These are phyloP conservation scores for Pseudogymnoascus sp. DNA, from an alignment of 2,329 filamentous ascomycete species.

Conservation along the genomic window DNA sequence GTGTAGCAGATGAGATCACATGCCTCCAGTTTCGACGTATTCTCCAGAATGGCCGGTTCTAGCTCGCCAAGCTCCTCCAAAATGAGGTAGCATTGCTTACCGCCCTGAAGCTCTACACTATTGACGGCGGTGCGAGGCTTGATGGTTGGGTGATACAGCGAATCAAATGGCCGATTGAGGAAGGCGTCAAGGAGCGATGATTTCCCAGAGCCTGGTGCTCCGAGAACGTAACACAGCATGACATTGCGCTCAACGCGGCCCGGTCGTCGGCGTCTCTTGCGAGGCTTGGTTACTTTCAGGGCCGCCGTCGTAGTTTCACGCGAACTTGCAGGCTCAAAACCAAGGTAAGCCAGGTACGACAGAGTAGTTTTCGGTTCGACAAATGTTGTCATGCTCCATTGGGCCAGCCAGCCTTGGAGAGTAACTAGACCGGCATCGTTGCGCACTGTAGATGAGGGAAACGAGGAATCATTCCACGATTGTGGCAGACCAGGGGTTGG, in stretches of 20 bases:
- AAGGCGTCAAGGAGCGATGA: conserved; percentile 87
- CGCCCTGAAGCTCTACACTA: conserved; percentile 88
- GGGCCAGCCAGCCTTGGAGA: conserved; percentile 92
- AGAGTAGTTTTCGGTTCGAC: conserved; percentile 90
- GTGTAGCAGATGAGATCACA: conserved; percentile 93
- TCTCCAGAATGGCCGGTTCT: conserved; percentile 91
- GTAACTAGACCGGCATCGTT: conserved; percentile 96
- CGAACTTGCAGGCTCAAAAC: conserved; percentile 76
- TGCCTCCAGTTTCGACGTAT: conserved; percentile 78
- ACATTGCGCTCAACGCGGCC: conserved; percentile 90
- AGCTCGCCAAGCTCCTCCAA: conserved; percentile 90
- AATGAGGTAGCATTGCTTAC: conserved; percentile 95
- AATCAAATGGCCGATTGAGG: conserved; percentile 76
- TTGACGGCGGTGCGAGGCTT: conserved; percentile 91
- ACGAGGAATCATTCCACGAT: conserved; percentile 82
- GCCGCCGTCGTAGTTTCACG: conserved; percentile 73
- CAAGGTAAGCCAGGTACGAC: conserved; percentile 91
- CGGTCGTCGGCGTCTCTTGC: conserved; percentile 73
- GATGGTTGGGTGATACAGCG: conserved; percentile 85
- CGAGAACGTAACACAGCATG: conserved; percentile 85
- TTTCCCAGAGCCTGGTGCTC: conserved; percentile 80
- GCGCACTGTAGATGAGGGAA: conserved; percentile 86
- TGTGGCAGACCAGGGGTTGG: conserved; percentile 83
- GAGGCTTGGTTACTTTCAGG: conserved; percentile 84
- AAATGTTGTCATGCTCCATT: conserved; percentile 99